Conservation (phyloP, 2,329 filamentous ascomycete genomes). For the Rutstroemia sp. region DNA sequence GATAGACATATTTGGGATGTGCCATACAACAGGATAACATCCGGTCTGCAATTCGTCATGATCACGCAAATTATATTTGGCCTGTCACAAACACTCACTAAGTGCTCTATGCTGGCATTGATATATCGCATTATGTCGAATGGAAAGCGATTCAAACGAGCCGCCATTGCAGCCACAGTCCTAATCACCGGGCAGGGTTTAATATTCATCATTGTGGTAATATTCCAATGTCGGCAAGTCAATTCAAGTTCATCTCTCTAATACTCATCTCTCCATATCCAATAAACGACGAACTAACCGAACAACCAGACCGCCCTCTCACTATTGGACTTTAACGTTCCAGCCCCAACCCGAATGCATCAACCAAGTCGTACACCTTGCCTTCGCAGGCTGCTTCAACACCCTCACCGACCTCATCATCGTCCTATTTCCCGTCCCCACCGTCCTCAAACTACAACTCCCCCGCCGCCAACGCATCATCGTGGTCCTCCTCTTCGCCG, state of each 20-base stretch:
- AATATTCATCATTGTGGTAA: slow-evolving; percentile 30
- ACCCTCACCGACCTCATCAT: slow-evolving; percentile 50
- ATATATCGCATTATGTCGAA: slow-evolving; percentile 31
- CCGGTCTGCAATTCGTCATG: slow-evolving; percentile 31
- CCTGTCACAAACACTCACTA: slow-evolving; percentile 28
- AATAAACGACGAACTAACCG: neutral
- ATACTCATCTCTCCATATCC: neutral
- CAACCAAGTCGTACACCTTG: slow-evolving; percentile 41
- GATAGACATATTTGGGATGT: slow-evolving; percentile 37
- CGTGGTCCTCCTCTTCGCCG: slow-evolving; percentile 40
- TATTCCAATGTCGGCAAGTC: slow-evolving; percentile 36
- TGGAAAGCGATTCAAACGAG: slow-evolving; percentile 26
- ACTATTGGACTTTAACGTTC: slow-evolving; percentile 31
- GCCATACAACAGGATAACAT: slow-evolving; percentile 23
- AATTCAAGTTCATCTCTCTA: neutral
- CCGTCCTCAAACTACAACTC: slow-evolving; percentile 37
- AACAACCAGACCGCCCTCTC: slow-evolving; percentile 30
- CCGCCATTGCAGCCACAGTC: slow-evolving; percentile 24
- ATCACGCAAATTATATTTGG: slow-evolving; percentile 32
- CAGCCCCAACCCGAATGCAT: slow-evolving; percentile 34
- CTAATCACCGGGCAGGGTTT: slow-evolving; percentile 27
- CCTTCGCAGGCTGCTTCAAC: slow-evolving; percentile 48
- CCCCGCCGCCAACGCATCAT: slow-evolving; percentile 39
- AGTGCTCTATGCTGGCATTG: slow-evolving; percentile 29
- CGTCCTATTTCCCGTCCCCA: slow-evolving; percentile 41